Evolutionary conservation across 495 filamentous ascomycete genomes (phyloP).

Genomic region (Wilcoxina mikolae): DNA sequence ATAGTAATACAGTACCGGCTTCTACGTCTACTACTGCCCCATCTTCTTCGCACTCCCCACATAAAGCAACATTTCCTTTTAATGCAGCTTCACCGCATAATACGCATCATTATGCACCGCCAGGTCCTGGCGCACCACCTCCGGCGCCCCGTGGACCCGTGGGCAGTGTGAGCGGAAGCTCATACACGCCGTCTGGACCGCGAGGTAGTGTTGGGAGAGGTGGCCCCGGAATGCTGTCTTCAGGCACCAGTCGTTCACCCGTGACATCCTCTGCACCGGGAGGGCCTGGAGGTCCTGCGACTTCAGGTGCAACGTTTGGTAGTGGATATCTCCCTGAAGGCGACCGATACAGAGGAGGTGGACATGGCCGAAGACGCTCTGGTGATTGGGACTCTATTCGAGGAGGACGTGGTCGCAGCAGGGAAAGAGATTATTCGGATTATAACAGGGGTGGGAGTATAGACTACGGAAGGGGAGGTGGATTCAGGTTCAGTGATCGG

Average conservation of each 20-base stretch:
- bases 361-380: constrained; percentile 16
- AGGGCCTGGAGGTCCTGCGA: constrained; percentile 8
- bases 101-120: constrained; percentile 21
- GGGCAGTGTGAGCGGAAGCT: constrained; percentile 10
- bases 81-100: constrained; percentile 19
- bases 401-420: constrained; percentile 20
- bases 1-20: constrained; percentile 9
- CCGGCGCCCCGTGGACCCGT: constrained; percentile 4
- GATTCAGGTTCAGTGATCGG: constrained; percentile 14
- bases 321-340: constrained; percentile 15
- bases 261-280: constrained; percentile 14
- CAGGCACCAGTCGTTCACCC: constrained; percentile 21
- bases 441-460: constrained; percentile 17
- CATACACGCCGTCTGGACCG: constrained; percentile 22
- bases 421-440: constrained; percentile 20
- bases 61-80: constrained; percentile 21
- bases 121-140: constrained; percentile 2
- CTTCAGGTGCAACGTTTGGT: constrained; percentile 22
- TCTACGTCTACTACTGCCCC: constrained; percentile 10
- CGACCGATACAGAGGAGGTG: constrained; percentile 15
- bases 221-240: constrained; percentile 10
- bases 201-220: constrained; percentile 22
- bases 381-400: constrained; percentile 21
- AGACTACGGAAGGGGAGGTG: constrained; percentile 22
- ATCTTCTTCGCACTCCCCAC: constrained; percentile 18